These are phyloP conservation scores for Plenodomus lindquistii DNA, from an alignment of 2,329 filamentous ascomycete genomes.

Conservation along the genomic window DNA sequence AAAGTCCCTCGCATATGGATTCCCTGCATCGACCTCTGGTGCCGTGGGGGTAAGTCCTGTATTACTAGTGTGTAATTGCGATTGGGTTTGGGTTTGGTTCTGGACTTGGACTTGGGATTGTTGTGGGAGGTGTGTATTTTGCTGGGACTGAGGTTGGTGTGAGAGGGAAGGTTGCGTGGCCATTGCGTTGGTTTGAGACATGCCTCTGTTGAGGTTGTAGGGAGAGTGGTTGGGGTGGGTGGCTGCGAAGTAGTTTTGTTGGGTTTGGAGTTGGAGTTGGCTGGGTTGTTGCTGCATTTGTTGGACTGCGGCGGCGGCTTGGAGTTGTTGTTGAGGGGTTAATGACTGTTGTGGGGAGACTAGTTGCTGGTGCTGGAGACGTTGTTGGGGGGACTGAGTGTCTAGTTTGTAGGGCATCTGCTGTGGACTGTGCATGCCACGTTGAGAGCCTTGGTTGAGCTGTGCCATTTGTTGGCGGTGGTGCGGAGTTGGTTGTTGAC, in stretches of 20 bases:
- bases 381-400: constrained; percentile 25
- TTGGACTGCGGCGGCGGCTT: constrained; percentile 18
- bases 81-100: constrained; percentile 18
- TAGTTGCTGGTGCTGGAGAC: constrained; percentile 10
- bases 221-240: constrained; percentile 24
- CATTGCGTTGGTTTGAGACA: constrained; percentile 20
- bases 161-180: constrained; percentile 10
- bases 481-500: constrained; percentile 12
- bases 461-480: constrained; percentile 30
- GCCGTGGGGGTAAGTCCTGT: constrained; percentile 20
- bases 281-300: constrained; percentile 19
- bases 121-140: neutral
- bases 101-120: neutral
- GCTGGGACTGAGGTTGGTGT: constrained; percentile 4
- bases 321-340: constrained; percentile 21
- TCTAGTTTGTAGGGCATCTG: constrained; percentile 22
- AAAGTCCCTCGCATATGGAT: constrained; percentile 30
- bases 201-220: constrained; percentile 29
- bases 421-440: constrained; percentile 18
- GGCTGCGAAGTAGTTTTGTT: constrained; percentile 27
- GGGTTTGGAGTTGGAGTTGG: constrained; percentile 16
- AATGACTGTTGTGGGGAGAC: constrained; percentile 20
- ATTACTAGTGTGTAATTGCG: constrained; percentile 19
- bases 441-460: constrained; percentile 20
- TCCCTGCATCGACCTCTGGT: constrained; percentile 17